Evolutionary conservation across 345 rosid species (phyloP), one percentile per base, ranked within the genome.

Genomic region (Carallia pectinifolia): DNA sequence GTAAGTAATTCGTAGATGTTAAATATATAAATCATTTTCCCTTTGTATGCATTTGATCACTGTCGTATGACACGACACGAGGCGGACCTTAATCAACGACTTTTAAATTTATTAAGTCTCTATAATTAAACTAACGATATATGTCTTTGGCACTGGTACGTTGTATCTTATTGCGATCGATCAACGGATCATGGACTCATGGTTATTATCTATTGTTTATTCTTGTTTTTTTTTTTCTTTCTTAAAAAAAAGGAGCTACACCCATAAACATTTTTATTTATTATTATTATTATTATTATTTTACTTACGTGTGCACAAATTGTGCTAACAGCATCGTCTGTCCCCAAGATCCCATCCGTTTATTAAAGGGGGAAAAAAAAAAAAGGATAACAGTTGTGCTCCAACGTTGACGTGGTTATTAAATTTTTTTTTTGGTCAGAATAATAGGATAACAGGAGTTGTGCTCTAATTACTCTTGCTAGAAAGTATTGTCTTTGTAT

Each of bases 321-420:
- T 12, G 3, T 16, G 33, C 17, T 44, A 1, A 47, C 13, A 1
- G 29, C 16, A 64, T 27, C 38, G 9, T 62, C 7, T 71, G 81
- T 69, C 81, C 62, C 81, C 77, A 62, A 48, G 31, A 76, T 71
- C 65, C 77, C 84, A 76, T 74, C 86, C 27, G 5, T 29, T 55
- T 8, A 55, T 23, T 23, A 7, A 55, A 55, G 27, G n/a, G n/a
- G n/a, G 7, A 55, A 10, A 7, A 54, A 54, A 55, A n/a, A 19
- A 23, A 23, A 23, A 0, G 23, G 23, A 23, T 23, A 23, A 33
- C 34, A 33, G 4, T 33, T 33, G 34, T 60, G 30, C 19, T 55
- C 10, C 30, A 72, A 60, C 34, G 6, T 15, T 6, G 36, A 29
- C 48, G 15, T 10, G 48, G 6, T 12, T 40, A 7, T 6, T 27